A percentile compares a stretch with the other conserved stretches of the same genome.
phyloP scores from a whole-genome alignment of 129 eudicot genomes.

The Flaveria robusta region DNA sequence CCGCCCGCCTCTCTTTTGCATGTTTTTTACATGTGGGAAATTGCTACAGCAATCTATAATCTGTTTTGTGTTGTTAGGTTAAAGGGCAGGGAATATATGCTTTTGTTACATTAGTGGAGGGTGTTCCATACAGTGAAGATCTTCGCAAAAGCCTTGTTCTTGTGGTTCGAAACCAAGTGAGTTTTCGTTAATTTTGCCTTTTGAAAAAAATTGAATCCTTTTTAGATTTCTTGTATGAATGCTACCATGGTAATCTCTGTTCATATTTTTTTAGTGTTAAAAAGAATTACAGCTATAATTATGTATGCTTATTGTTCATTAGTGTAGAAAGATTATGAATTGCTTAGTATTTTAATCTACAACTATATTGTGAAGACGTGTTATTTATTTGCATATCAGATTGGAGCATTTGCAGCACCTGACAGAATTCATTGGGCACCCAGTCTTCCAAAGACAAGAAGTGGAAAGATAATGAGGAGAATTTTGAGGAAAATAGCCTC shows the following conservation, averaged over 20 bases:
- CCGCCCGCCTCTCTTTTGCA: background rate
- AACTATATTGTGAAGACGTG: constrained; percentile 6
- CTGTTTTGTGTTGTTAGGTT: constrained; percentile 49
- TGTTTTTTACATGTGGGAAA: background rate
- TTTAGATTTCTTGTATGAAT: background rate
- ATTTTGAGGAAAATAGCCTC: constrained; percentile 93
- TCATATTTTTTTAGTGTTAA: background rate
- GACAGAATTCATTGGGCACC: constrained; percentile 99
- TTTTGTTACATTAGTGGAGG: constrained; percentile 86
- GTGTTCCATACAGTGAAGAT: constrained; percentile 93
- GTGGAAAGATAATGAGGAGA: constrained; percentile 98
- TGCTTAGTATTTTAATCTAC: background rate
- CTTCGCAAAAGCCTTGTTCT: constrained; percentile 79
- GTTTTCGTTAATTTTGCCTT: constrained; percentile 8
- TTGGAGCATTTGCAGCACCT: constrained; percentile 99
- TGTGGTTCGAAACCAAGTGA: constrained; percentile 78
- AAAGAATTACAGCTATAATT: background rate
- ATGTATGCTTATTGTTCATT: constrained; percentile 7
- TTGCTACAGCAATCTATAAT: constrained; percentile 1
- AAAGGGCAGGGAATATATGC: constrained; percentile 99
- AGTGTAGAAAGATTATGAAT: background rate
- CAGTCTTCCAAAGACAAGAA: constrained; percentile 92
- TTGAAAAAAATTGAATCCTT: background rate
- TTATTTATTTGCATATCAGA: constrained; percentile 45
- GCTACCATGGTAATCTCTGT: background rate